phyloP scores from a whole-genome alignment of 257 asterid species.

The Petunia axillaris region DNA sequence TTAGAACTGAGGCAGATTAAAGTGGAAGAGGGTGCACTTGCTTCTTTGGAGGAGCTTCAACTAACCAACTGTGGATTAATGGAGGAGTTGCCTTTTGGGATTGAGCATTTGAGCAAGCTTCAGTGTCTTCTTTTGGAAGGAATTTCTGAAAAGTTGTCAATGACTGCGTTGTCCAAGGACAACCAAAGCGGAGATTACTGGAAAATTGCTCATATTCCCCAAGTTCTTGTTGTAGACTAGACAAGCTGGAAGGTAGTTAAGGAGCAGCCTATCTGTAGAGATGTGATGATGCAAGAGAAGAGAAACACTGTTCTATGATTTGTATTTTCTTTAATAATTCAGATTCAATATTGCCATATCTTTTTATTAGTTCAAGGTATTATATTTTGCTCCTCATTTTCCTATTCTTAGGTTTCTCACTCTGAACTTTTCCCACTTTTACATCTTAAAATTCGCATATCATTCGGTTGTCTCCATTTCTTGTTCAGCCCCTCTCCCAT shows the following conservation, averaged over 20 bases:
- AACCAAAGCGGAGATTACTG: neutral
- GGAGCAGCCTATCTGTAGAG: neutral
- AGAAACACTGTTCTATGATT: neutral
- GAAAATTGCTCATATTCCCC: constrained; percentile 5
- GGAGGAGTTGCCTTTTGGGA: constrained; percentile 18
- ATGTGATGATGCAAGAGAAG: neutral
- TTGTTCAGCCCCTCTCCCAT: too few relatives aligned
- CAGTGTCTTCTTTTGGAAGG: neutral
- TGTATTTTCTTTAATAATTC: neutral
- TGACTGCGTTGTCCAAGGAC: neutral
- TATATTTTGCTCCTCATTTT: neutral
- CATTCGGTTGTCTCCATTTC: too few relatives aligned
- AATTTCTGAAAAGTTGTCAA: neutral
- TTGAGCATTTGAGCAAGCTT: neutral
- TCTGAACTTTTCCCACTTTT: too few relatives aligned
- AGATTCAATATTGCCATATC: neutral
- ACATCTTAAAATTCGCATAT: too few relatives aligned
- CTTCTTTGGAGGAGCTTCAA: constrained; percentile 32
- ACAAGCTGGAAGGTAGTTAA: neutral
- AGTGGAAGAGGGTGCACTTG: constrained; percentile 37
- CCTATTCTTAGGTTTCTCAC: neutral
- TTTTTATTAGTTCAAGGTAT: too few relatives aligned
- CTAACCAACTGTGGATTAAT: neutral
- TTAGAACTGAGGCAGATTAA: constrained; percentile 30
- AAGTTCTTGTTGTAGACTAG: neutral